phyloP scores from a whole-genome alignment of 1,284 basidiomycete genomes.

The Porodaedalea pini region DNA sequence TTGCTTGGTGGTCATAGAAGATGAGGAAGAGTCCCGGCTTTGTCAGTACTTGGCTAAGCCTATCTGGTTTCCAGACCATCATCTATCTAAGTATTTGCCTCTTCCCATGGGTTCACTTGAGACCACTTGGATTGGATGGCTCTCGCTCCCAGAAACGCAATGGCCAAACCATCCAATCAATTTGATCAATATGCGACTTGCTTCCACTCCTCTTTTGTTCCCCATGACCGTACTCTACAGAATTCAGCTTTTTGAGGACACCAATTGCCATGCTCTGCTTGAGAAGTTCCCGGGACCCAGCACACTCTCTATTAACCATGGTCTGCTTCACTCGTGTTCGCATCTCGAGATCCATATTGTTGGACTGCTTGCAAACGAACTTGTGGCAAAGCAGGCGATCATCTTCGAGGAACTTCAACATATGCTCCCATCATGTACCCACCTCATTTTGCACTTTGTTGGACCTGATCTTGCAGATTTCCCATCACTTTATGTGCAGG shows the following conservation, averaged over 20 bases:
- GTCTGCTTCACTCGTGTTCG: not conserved
- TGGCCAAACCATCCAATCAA: not conserved
- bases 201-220: not conserved
- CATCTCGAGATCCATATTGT: slow-evolving; percentile 5
- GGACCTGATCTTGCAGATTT: not conserved
- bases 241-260: slow-evolving; percentile 1
- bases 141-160: not conserved
- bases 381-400: not conserved
- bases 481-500: not conserved
- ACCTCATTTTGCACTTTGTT: not conserved
- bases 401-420: slow-evolving; percentile 7
- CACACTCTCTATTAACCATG: not conserved
- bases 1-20: not conserved
- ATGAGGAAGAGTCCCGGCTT: not conserved
- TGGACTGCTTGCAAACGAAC: not conserved
- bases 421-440: slow-evolving; percentile 2
- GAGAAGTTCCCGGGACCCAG: not conserved
- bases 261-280: not conserved
- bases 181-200: not conserved
- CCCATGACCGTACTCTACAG: slow-evolving; percentile 3
- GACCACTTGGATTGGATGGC: not conserved
- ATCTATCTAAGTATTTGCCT: not conserved
- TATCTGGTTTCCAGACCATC: not conserved
- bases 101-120: not conserved
- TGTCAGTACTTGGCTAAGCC: not conserved